Percentiles rank a stretch among this genome's conserved stretches.
Evolutionary conservation across 2,329 filamentous ascomycete genomes (phyloP).

Genomic region (Macrophomina pseudophaseolina): DNA sequence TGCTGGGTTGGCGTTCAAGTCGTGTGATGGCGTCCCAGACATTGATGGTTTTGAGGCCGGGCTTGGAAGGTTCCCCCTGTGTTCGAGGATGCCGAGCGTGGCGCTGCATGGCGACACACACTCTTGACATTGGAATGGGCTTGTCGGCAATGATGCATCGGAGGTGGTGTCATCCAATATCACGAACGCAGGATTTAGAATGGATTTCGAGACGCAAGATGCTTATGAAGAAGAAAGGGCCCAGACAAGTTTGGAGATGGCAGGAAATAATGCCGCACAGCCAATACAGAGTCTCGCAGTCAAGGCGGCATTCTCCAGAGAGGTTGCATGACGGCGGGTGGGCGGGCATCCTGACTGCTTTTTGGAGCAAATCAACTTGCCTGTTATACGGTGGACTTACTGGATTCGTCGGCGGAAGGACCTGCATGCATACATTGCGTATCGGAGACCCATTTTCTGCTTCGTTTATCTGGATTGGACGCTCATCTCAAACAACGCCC

Average conservation of each 20-base stretch:
- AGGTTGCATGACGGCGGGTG: not conserved
- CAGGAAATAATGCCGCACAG: not conserved
- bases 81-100: not conserved
- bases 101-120: not conserved
- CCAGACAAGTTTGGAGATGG: conserved; percentile 1
- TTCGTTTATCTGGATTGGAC: not conserved
- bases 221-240: conserved; percentile 1
- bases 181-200: not conserved
- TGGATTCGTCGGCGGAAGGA: not conserved
- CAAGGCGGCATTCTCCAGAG: not conserved
- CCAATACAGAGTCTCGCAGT: not conserved
- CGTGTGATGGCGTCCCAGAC: not conserved
- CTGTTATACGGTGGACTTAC: not conserved
- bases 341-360: not conserved
- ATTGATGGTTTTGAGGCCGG: not conserved
- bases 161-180: not conserved
- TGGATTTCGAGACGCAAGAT: not conserved
- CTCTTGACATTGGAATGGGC: not conserved
- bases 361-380: not conserved
- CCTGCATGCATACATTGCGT: conserved; percentile 4
- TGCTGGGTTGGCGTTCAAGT: not conserved
- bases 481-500: conserved; percentile 13
- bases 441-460: conserved; percentile 2
- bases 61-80: not conserved
- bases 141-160: not conserved